phyloP scores from a whole-genome alignment of 1,139 yeast species.

The Pichia sp. region DNA sequence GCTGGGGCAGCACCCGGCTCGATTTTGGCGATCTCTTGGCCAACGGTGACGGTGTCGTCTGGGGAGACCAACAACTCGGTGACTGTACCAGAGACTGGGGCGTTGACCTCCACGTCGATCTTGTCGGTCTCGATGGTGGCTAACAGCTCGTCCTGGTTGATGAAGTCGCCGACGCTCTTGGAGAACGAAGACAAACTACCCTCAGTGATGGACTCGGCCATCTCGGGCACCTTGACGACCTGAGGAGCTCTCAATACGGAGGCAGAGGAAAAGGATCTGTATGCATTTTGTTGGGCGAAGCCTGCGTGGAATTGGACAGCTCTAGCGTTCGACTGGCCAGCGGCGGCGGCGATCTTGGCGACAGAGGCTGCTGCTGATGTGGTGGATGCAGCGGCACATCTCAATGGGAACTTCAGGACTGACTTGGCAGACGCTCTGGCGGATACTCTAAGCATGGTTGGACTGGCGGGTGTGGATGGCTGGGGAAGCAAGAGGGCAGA shows the following conservation, averaged over 20 bases:
- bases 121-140: constrained; percentile 99
- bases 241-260: constrained; percentile 17
- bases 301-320: background rate
- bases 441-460: constrained; percentile 12
- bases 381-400: constrained; percentile 5
- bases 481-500: background rate
- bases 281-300: background rate
- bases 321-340: constrained; percentile 1
- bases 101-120: constrained; percentile 93
- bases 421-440: constrained; percentile 14
- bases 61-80: constrained; percentile 77
- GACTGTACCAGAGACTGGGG: constrained; percentile 89
- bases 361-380: background rate
- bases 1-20: constrained; percentile 87
- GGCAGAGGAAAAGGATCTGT: constrained; percentile 13
- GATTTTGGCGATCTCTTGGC: constrained; percentile 85
- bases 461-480: background rate
- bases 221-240: constrained; percentile 86
- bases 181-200: constrained; percentile 85
- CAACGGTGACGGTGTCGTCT: constrained; percentile 94
- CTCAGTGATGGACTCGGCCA: constrained; percentile 98
- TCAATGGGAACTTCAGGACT: constrained; percentile 8
- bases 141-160: constrained; percentile 80
- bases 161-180: constrained; percentile 83
- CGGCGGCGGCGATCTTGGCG: background rate